phyloP scores from a whole-genome alignment of 495 filamentous ascomycete species.

The Penicillium longicatenatum region DNA sequence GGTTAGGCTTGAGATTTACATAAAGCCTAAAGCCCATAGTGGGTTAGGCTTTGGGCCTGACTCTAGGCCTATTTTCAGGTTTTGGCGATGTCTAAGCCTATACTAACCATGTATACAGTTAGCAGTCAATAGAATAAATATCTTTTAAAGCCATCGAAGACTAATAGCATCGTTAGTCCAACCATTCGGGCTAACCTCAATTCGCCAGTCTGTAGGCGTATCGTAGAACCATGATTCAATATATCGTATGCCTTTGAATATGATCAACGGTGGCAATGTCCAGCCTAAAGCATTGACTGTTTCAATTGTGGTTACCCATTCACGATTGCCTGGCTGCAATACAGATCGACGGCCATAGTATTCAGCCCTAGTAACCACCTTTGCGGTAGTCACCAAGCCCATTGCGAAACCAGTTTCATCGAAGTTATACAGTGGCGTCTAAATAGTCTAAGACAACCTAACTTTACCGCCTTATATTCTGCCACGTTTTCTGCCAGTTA shows the following conservation, averaged over 20 bases:
- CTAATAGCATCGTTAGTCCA: slow-evolving; percentile 34
- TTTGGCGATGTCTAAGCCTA: too few relatives aligned
- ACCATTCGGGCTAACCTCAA: slow-evolving; percentile 24
- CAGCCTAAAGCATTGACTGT: slow-evolving; percentile 30
- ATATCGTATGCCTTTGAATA: slow-evolving; percentile 23
- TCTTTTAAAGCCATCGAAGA: slow-evolving; percentile 18
- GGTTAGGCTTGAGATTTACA: too few relatives aligned
- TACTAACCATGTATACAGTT: neutral
- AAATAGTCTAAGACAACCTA: too few relatives aligned
- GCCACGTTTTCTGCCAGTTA: too few relatives aligned
- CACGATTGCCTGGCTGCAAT: slow-evolving; percentile 39
- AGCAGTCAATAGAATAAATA: slow-evolving; percentile 15
- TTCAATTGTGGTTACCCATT: slow-evolving; percentile 44
- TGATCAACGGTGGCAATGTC: slow-evolving; percentile 26
- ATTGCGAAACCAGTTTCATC: too few relatives aligned
- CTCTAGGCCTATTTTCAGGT: too few relatives aligned
- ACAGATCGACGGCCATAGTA: slow-evolving; percentile 5
- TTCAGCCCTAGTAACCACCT: slow-evolving; percentile 2
- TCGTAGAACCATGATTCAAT: slow-evolving; percentile 12
- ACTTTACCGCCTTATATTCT: too few relatives aligned
- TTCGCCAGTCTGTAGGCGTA: slow-evolving; percentile 14
- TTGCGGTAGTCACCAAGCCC: too few relatives aligned
- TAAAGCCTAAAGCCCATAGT: too few relatives aligned
- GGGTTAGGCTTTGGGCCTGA: too few relatives aligned
- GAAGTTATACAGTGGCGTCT: neutral